phyloP scores from a whole-genome alignment of 345 rosid species.

The Citrus maxima region DNA sequence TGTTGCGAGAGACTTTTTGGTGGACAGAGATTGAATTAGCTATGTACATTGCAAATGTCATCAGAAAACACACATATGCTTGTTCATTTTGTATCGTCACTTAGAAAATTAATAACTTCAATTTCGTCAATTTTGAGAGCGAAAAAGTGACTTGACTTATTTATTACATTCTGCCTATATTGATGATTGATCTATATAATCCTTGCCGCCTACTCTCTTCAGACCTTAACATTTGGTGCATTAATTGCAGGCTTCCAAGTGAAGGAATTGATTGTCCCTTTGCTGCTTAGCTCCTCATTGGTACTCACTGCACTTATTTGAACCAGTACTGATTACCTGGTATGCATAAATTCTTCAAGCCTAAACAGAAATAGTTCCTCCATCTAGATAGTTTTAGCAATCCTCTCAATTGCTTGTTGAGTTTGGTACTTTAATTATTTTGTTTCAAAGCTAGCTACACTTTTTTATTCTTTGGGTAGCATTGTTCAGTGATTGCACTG shows the following conservation, averaged over 20 bases:
- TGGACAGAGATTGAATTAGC: neutral
- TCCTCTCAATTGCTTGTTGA: neutral
- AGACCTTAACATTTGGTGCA: neutral
- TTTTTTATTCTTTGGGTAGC: neutral
- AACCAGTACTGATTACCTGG: neutral
- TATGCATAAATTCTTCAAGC: neutral
- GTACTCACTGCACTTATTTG: constrained; percentile 22
- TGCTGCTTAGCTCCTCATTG: constrained; percentile 13
- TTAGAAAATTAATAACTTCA: neutral
- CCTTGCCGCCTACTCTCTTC: neutral
- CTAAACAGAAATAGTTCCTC: neutral
- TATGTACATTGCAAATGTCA: neutral
- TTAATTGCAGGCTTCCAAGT: constrained; percentile 14
- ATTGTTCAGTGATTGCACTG: neutral
- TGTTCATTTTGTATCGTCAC: neutral
- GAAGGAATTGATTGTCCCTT: constrained; percentile 2
- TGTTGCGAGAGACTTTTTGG: no score
- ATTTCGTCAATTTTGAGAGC: neutral
- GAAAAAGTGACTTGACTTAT: neutral
- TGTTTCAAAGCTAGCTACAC: neutral
- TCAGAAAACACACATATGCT: neutral
- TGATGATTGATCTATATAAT: neutral
- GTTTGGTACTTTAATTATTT: neutral
- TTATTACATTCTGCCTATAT: neutral
- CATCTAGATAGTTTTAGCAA: neutral